Conservation (phyloP, 2,329 filamentous ascomycete species). For the Truncatella angustata region DNA sequence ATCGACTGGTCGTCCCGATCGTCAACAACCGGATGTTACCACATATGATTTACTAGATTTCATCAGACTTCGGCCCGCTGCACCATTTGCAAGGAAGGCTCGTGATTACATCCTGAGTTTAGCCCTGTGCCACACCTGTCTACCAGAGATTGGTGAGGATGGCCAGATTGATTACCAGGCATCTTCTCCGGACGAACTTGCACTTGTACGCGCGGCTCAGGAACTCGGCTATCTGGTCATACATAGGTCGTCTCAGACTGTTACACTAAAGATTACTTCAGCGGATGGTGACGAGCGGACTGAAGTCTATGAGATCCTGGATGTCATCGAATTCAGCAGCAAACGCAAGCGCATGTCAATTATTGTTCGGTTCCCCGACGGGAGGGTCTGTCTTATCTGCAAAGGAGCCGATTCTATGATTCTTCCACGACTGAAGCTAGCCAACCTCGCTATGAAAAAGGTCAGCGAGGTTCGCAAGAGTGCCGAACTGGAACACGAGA, state of each 20-base stretch:
- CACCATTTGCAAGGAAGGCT: constrained; percentile 74
- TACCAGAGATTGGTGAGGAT: constrained; percentile 75
- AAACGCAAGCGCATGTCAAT: constrained; percentile 89
- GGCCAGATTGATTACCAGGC: constrained; percentile 80
- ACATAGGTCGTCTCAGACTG: constrained; percentile 68
- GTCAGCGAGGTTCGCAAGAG: constrained; percentile 64
- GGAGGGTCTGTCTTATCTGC: constrained; percentile 77
- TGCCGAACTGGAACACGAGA: constrained; percentile 55
- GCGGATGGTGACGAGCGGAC: constrained; percentile 38
- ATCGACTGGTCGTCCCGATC: constrained; percentile 28
- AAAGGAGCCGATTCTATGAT: constrained; percentile 89
- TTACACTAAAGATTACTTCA: constrained; percentile 50
- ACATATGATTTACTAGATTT: constrained; percentile 78
- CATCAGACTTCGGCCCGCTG: constrained; percentile 71
- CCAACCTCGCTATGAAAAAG: constrained; percentile 74
- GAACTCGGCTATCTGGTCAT: constrained; percentile 80
- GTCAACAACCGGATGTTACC: constrained; percentile 54
- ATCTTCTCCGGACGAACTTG: constrained; percentile 85
- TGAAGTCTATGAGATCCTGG: constrained; percentile 75
- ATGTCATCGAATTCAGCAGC: constrained; percentile 89
- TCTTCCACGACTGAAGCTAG: constrained; percentile 72
- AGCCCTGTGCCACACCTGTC: constrained; percentile 85
- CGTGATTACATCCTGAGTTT: constrained; percentile 81
- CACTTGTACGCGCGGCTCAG: constrained; percentile 78
- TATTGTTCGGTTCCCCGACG: constrained; percentile 80